Evolutionary conservation across 225 moss, liverwort and hornwort species (phyloP).

Genomic region (Pseudisothecium myosuroides): DNA sequence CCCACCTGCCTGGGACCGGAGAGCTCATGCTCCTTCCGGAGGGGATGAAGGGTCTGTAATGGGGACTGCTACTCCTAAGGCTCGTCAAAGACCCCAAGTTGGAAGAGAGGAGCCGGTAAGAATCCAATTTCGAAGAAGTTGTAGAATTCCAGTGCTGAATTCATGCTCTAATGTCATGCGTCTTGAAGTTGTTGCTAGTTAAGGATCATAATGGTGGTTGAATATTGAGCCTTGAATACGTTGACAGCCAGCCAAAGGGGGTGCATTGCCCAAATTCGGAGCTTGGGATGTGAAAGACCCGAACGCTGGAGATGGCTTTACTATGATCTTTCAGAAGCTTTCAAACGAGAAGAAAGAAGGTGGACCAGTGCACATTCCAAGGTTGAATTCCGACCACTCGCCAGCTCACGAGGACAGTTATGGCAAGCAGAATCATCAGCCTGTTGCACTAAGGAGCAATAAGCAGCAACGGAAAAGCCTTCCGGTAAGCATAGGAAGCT

Average conservation of each 20-base stretch:
- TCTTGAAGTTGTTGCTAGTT: not conserved
- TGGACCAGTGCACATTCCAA: constrained; percentile 53
- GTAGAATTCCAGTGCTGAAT: not conserved
- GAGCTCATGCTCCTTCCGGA: constrained; percentile 17
- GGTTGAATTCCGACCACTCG: constrained; percentile 34
- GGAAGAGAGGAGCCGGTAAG: constrained; percentile 43
- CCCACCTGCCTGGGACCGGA: constrained; percentile 37
- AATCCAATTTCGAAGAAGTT: not conserved
- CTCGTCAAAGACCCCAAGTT: constrained; percentile 21
- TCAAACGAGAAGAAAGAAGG: constrained; percentile 58
- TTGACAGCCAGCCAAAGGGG: constrained; percentile 45
- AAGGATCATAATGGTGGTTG: not conserved
- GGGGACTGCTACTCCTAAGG: constrained; percentile 13
- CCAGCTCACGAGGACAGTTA: constrained; percentile 6
- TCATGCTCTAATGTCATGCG: not conserved
- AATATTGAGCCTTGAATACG: not conserved
- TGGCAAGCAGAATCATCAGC: constrained; percentile 27
- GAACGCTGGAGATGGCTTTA: constrained; percentile 51
- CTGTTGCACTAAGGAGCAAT: not conserved
- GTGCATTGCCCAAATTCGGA: constrained; percentile 54
- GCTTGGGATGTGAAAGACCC: constrained; percentile 60
- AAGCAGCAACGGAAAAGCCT: not conserved
- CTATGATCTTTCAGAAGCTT: constrained; percentile 52
- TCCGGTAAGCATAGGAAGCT: constrained; percentile 17
- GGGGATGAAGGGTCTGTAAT: constrained; percentile 36